Conservation (phyloP, 257 asterid species). For the Solanum okadae region DNA sequence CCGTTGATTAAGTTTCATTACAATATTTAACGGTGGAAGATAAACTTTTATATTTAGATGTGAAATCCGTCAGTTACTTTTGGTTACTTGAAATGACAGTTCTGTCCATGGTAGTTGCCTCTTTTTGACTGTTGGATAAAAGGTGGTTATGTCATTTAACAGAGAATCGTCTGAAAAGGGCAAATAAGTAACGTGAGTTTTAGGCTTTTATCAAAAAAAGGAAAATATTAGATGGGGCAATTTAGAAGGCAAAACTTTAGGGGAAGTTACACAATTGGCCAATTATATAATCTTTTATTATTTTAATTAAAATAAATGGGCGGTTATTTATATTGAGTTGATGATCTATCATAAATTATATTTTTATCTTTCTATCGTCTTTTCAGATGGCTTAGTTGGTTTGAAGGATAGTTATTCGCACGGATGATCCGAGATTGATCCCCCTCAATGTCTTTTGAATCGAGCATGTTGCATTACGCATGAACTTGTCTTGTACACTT, state of each 20-base stretch:
- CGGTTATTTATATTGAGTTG: background rate
- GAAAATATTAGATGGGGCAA: background rate
- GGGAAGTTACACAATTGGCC: background rate
- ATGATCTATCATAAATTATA: background rate
- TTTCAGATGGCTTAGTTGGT: background rate
- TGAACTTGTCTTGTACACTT: fast-evolving
- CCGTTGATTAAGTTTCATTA: background rate
- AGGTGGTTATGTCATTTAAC: background rate
- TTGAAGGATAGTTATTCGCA: too few species aligned
- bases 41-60: background rate
- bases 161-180: background rate
- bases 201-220: background rate
- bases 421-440: fast-evolving
- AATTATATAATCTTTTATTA: too few species aligned
- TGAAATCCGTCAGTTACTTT: background rate
- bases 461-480: background rate
- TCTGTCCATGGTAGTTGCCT: background rate
- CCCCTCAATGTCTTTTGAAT: background rate
- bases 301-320: background rate
- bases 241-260: background rate
- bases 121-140: background rate
- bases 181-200: background rate
- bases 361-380: background rate
- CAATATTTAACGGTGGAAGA: background rate
- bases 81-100: background rate